These are phyloP conservation scores for Candida sp. DNA, from an alignment of 1,139 yeast species.

Conservation along the genomic window DNA sequence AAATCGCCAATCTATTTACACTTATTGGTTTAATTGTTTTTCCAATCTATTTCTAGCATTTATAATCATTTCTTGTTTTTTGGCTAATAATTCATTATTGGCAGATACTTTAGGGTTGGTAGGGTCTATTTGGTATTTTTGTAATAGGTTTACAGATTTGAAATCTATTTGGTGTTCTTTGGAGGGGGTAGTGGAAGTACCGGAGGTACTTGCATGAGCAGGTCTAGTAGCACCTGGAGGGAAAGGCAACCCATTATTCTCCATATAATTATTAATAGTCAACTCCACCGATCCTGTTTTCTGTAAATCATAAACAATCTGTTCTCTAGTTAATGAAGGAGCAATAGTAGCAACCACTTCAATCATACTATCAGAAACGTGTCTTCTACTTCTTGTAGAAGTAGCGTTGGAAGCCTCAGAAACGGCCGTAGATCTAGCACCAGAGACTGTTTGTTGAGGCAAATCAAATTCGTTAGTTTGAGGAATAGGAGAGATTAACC, in stretches of 20 bases:
- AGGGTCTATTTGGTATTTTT: conserved; percentile 30
- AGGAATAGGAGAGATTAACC: conserved; percentile 58
- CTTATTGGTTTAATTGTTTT: conserved; percentile 20
- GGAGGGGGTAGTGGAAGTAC: too few species aligned
- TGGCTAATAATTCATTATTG: conserved; percentile 18
- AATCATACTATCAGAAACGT: conserved; percentile 76
- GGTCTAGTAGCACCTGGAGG: conserved; percentile 42
- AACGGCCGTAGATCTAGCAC: conserved; percentile 4
- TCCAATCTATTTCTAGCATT: conserved; percentile 42
- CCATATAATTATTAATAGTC: conserved; percentile 70
- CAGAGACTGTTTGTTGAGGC: conserved; percentile 7
- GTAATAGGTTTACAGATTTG: conserved; percentile 28
- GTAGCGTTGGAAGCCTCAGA: conserved; percentile 4
- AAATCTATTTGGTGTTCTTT: conserved; percentile 2
- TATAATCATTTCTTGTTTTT: conserved; percentile 42
- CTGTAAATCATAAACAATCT: conserved; percentile 61
- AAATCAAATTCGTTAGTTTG: conserved; percentile 25
- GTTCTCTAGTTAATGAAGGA: conserved; percentile 68
- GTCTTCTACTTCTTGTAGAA: conserved; percentile 36
- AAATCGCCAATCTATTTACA: too few species aligned
- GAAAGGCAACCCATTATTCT: conserved; percentile 60
- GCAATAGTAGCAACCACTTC: conserved; percentile 84
- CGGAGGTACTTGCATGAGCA: conserved; percentile 6
- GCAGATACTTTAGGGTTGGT: conserved; percentile 17
- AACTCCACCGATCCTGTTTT: conserved; percentile 77